phyloP scores from a whole-genome alignment of 345 rosid genomes.

The Punica granatum region DNA sequence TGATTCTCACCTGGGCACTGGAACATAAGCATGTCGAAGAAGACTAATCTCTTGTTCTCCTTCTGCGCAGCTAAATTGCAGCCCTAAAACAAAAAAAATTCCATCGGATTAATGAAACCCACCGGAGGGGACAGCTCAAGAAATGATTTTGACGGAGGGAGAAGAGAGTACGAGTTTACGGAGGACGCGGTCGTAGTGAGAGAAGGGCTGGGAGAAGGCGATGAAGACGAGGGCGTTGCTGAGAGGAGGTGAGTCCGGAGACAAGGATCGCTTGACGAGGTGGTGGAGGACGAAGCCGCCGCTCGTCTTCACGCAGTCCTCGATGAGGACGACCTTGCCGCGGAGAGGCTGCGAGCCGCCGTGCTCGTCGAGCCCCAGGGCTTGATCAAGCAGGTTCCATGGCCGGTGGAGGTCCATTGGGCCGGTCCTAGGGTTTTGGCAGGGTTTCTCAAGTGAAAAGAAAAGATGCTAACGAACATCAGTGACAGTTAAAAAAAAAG shows the following conservation, averaged over 20 bases:
- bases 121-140: background rate
- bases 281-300: constrained; percentile 79
- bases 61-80: constrained; percentile 64
- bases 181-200: constrained; percentile 80
- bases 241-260: constrained; percentile 29
- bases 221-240: constrained; percentile 41
- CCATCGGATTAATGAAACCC: background rate
- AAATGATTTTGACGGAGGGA: background rate
- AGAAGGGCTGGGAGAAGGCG: constrained; percentile 72
- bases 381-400: constrained; percentile 57
- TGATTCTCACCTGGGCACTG: constrained; percentile 71
- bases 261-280: constrained; percentile 59
- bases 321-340: constrained; percentile 46
- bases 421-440: background rate
- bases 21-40: constrained; percentile 61
- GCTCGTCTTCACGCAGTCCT: constrained; percentile 82
- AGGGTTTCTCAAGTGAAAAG: background rate
- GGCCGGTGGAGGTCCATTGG: constrained; percentile 30
- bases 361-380: constrained; percentile 48
- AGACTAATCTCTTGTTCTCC: constrained; percentile 49
- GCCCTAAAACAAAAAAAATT: constrained; percentile 38
- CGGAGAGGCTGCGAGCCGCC: constrained; percentile 33
- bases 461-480: background rate
- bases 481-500: background rate
- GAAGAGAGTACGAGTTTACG: constrained; percentile 52